Percentiles rank a stretch among this genome's conserved stretches.
Conservation (phyloP, 2,329 filamentous ascomycete species). For the Paraphoma chrysanthemicola region DNA sequence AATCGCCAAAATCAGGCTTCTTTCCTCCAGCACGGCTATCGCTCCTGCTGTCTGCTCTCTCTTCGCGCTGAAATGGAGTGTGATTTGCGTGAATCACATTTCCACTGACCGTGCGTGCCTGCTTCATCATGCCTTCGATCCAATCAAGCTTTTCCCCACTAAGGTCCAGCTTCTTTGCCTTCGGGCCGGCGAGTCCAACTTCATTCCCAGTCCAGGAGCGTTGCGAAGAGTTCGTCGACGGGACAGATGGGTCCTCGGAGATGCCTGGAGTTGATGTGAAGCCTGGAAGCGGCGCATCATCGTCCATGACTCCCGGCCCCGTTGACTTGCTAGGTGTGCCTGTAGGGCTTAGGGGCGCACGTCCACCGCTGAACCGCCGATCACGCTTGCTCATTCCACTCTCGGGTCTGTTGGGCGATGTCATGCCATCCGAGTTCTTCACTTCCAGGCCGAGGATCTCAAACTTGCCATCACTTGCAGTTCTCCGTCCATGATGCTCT, state of each 20-base stretch:
- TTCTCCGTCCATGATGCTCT: conserved; percentile 82
- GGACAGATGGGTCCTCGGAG: conserved; percentile 30
- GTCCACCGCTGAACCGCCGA: conserved; percentile 32
- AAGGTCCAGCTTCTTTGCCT: conserved; percentile 68
- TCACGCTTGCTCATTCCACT: conserved; percentile 36
- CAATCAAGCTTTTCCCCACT: conserved; percentile 76
- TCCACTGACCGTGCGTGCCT: conserved; percentile 74
- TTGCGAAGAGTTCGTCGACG: conserved; percentile 37
- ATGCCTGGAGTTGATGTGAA: conserved; percentile 34
- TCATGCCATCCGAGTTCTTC: conserved; percentile 24
- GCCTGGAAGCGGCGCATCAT: conserved; percentile 31
- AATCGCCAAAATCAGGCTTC: conserved; percentile 65
- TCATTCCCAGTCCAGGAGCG: conserved; percentile 48
- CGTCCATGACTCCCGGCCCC: conserved; percentile 17
- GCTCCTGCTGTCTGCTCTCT: conserved; percentile 33
- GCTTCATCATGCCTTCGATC: conserved; percentile 84
- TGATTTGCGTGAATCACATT: conserved; percentile 48
- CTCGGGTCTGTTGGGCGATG: conserved; percentile 34
- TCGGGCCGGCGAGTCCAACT: conserved; percentile 75
- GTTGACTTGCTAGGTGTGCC: conserved; percentile 38
- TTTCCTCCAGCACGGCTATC: conserved; percentile 25
- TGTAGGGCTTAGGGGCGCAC: conserved; percentile 24
- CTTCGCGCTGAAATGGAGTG: conserved; percentile 21
- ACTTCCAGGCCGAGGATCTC: conserved; percentile 61
- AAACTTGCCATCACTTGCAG: conserved; percentile 62